phyloP scores from a whole-genome alignment of 345 rosid genomes.

The Aegle marmelos region DNA sequence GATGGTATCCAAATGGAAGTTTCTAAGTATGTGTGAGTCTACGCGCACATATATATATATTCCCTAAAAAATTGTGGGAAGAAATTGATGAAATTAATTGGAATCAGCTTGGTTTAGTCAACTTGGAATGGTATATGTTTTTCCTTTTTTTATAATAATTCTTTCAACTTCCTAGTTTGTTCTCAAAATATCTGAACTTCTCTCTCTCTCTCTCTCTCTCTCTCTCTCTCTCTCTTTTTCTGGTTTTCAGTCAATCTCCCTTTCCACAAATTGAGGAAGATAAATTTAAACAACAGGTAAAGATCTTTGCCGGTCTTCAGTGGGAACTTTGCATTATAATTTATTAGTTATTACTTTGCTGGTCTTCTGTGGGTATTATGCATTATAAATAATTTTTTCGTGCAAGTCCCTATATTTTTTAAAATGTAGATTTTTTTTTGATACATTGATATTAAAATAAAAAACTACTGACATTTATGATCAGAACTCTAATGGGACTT shows the following conservation, averaged over 20 bases:
- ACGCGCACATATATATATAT: too few species aligned
- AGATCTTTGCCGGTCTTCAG: not conserved
- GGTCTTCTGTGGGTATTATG: not conserved
- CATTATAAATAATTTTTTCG: too few species aligned
- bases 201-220: not conserved
- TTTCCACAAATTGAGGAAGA: not conserved
- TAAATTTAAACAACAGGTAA: not conserved
- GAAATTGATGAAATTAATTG: not conserved
- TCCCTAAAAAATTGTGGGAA: not conserved
- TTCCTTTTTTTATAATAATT: not conserved
- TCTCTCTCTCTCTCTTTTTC: not conserved
- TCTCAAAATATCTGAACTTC: not conserved
- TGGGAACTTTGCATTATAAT: not conserved
- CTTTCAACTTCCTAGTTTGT: not conserved
- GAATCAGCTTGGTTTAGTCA: not conserved
- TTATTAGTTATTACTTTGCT: not conserved
- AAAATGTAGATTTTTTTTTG: too few species aligned
- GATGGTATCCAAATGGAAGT: not conserved
- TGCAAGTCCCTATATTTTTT: not conserved
- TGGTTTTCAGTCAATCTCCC: not conserved
- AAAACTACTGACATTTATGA: too few species aligned
- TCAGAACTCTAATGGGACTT: too few species aligned
- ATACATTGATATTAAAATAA: too few species aligned
- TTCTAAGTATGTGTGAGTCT: not conserved
- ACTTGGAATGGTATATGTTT: not conserved